A percentile compares a stretch with the other conserved stretches of the same genome.
Conservation (phyloP, 1,284 basidiomycete species). For the Xerocomus nothofagi region DNA sequence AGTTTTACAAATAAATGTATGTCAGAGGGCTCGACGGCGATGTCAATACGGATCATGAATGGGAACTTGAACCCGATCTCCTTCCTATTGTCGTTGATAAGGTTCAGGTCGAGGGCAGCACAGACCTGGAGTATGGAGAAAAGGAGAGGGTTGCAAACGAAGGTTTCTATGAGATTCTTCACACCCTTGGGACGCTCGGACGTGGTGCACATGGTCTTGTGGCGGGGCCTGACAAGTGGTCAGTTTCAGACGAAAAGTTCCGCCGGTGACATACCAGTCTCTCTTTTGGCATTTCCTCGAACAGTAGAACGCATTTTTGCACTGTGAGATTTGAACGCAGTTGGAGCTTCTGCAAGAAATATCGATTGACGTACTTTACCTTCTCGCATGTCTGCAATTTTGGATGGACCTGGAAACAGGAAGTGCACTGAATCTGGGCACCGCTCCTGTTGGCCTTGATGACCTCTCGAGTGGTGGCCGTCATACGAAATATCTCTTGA, state of each 20-base stretch:
- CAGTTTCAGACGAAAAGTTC: too few relatives aligned
- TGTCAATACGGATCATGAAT: constrained; percentile 24
- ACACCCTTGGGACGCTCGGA: constrained; percentile 25
- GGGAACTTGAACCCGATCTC: constrained; percentile 21
- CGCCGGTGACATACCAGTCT: constrained; percentile 14
- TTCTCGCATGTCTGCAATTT: constrained; percentile 18
- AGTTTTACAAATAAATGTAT: constrained; percentile 16
- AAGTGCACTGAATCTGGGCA: constrained; percentile 15
- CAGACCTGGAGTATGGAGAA: constrained; percentile 20
- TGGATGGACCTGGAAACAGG: constrained; percentile 12
- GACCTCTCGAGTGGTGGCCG: constrained; percentile 7
- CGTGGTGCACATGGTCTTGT: constrained; percentile 21
- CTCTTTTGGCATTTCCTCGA: constrained; percentile 26
- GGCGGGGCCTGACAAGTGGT: constrained; percentile 20
- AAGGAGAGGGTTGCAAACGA: constrained; percentile 20
- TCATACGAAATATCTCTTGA: constrained; percentile 8
- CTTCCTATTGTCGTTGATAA: constrained; percentile 11
- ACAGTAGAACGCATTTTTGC: constrained; percentile 31
- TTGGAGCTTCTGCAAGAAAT: background rate
- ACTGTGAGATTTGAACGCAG: constrained; percentile 34
- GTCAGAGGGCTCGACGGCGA: constrained; percentile 28
- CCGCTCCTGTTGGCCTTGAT: constrained; percentile 12
- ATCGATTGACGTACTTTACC: background rate
- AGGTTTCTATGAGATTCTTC: constrained; percentile 20
- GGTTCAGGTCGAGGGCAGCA: constrained; percentile 20